phyloP scores from a whole-genome alignment of 1,284 basidiomycete species.

The Xerocomus cyaneibrunnescens region DNA sequence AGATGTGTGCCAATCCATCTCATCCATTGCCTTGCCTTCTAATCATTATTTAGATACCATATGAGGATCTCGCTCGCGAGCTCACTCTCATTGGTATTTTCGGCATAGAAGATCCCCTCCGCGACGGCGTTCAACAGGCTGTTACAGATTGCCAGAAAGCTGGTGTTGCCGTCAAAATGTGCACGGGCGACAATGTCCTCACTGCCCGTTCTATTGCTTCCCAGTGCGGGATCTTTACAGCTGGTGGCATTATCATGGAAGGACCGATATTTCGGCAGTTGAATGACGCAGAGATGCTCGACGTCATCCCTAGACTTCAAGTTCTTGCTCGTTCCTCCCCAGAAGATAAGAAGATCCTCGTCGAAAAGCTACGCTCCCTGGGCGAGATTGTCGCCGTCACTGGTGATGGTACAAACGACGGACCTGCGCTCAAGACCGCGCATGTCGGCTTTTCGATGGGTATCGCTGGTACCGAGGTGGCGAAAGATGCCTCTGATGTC shows the following conservation, averaged over 20 bases:
- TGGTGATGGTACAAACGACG: conserved; percentile 98
- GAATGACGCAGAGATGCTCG: conserved; percentile 53
- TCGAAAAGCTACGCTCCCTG: conserved; percentile 83
- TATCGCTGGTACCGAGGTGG: conserved; percentile 97
- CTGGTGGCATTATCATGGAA: conserved; percentile 96
- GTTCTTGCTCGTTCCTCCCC: conserved; percentile 95
- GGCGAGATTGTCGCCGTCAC: conserved; percentile 97
- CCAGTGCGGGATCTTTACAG: conserved; percentile 93
- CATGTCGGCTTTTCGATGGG: conserved; percentile 98
- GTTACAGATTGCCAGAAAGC: conserved; percentile 86
- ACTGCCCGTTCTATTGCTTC: conserved; percentile 92
- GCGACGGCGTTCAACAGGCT: conserved; percentile 85
- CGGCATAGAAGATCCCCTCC: conserved; percentile 96
- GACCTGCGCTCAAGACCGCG: conserved; percentile 93
- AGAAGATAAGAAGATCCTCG: conserved; percentile 94
- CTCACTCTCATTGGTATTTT: conserved; percentile 86
- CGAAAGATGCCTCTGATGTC: conserved; percentile 98
- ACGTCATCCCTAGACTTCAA: conserved; percentile 69
- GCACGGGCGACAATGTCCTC: conserved; percentile 96
- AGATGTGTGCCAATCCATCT: conserved; percentile 43
- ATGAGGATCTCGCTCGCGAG: conserved; percentile 67
- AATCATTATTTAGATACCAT: conserved; percentile 53
- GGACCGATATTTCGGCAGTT: conserved; percentile 78
- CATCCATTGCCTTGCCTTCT: not conserved
- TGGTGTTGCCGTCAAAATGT: conserved; percentile 98